Base-by-base conservation (phyloP, 2,329 filamentous ascomycete species). In the Zasmidium citrigriseum region DNA sequence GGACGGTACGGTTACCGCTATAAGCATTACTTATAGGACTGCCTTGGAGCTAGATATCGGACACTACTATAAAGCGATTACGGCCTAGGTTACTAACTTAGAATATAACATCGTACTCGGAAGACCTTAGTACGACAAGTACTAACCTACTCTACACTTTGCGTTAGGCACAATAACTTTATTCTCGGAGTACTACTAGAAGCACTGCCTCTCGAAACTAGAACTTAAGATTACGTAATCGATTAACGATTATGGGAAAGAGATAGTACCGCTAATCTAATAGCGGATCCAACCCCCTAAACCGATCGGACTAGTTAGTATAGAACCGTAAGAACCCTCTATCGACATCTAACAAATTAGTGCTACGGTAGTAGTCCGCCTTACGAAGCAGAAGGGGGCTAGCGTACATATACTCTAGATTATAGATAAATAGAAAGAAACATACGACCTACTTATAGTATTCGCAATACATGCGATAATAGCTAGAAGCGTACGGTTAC, bases 91-190 rank as follows among this genome's bases (percentile, higher is more conserved):
- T 12, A 12, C n/a, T 9, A 14, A 34, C 27, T 51, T 51, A 51
- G 27, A 38, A 29, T 51, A 29, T 51, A 51, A 51, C 10, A 18
- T 51, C 11, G 20, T 51, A 11, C 27, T 29, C 21, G 21, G 27
- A 11, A 10, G 21, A 7, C 71, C 72, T 47, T 74, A 74, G 1
- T 71, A 47, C 20, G 46, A 47, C 23, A 22, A 3, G 3, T 22
- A 47, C 14, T 22, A 70, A 7, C 72, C 72, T 48, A 72, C 67
- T 16, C 14, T 47, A 20, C 14, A 47, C 46, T 47, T 47, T 23
- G 46, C 46, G 46, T 21, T 12, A 3, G 14, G 46, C 14, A 47
- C 21, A 22, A 47, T 12, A 20, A 47, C 46, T 47, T 5, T 47
- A 21, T 47, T 47, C 18, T 23, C 46, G 3, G 3, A 9, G 3